phyloP scores from a whole-genome alignment of 805 yeast genomes.

The Starmerella lactis-condensi region DNA sequence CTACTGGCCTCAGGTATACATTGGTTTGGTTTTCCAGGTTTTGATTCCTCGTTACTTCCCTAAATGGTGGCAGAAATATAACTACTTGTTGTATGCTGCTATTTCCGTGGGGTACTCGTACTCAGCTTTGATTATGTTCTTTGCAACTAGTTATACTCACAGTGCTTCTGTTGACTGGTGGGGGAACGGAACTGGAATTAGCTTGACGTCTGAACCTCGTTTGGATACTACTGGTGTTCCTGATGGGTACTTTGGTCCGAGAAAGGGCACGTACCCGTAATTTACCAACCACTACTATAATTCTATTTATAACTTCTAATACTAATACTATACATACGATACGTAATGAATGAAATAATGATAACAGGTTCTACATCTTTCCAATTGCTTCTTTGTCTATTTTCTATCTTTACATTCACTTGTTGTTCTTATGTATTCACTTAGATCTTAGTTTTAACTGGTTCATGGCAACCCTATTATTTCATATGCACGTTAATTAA shows the following conservation, averaged over 20 bases:
- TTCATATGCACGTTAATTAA: no score
- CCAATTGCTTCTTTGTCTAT: no score
- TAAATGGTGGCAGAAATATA: conserved; percentile 38
- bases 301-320: no score
- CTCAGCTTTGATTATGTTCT: conserved; percentile 39
- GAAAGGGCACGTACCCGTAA: conserved; percentile 1
- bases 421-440: no score
- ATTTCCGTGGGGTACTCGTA: conserved; percentile 47
- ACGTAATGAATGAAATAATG: no score
- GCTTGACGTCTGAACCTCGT: background rate
- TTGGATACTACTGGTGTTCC: conserved; percentile 1
- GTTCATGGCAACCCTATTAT: no score
- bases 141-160: conserved; percentile 29
- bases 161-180: conserved; percentile 37
- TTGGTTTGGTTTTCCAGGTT: conserved; percentile 29
- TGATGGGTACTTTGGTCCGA: conserved; percentile 2
- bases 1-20: conserved; percentile 13
- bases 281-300: no score
- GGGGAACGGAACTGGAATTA: conserved; percentile 33
- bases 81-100: conserved; percentile 37
- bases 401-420: no score
- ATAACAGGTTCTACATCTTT: no score
- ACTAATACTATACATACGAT: no score
- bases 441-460: no score
- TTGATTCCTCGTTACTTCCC: conserved; percentile 30